Evolutionary conservation across 2,329 filamentous ascomycete species (phyloP).

Genomic region (Clonostachys chloroleuca): DNA sequence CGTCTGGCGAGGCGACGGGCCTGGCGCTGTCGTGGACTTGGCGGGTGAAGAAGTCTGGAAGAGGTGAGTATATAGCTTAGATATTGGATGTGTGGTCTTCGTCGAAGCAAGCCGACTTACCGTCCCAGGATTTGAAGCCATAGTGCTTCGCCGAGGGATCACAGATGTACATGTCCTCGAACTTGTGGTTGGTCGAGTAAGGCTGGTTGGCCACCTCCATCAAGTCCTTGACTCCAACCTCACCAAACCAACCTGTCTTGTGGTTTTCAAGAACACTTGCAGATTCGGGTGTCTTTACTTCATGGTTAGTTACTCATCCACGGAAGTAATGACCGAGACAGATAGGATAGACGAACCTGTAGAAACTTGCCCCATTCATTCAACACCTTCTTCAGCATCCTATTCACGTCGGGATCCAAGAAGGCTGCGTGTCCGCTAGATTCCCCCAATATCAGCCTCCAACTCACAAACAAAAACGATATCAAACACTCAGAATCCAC

Average conservation of each 20-base stretch:
- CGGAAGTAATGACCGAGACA: neutral
- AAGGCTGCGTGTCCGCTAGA: conserved; percentile 46
- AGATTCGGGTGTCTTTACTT: conserved; percentile 42
- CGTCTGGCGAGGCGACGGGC: conserved; percentile 51
- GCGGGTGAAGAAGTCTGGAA: conserved; percentile 59
- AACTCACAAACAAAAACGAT: neutral
- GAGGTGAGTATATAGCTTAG: neutral
- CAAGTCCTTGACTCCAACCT: conserved; percentile 39
- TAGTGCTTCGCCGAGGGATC: conserved; percentile 47
- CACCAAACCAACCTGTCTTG: conserved; percentile 49
- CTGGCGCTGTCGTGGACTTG: conserved; percentile 46
- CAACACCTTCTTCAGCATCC: conserved; percentile 46
- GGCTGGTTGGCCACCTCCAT: conserved; percentile 47
- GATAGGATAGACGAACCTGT: conserved; percentile 22
- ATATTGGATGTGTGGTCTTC: neutral
- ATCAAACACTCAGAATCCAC: neutral
- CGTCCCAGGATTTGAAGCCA: conserved; percentile 65
- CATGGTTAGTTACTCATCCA: neutral
- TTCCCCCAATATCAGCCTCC: neutral
- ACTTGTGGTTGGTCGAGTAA: conserved; percentile 32
- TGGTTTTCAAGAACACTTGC: conserved; percentile 41
- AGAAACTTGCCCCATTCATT: conserved; percentile 55
- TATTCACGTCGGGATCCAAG: conserved; percentile 49
- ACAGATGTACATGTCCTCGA: conserved; percentile 58
- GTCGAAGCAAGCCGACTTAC: conserved; percentile 17